Base-by-base conservation (phyloP, 2,329 filamentous ascomycete species). In the Gremmenia infestans region DNA sequence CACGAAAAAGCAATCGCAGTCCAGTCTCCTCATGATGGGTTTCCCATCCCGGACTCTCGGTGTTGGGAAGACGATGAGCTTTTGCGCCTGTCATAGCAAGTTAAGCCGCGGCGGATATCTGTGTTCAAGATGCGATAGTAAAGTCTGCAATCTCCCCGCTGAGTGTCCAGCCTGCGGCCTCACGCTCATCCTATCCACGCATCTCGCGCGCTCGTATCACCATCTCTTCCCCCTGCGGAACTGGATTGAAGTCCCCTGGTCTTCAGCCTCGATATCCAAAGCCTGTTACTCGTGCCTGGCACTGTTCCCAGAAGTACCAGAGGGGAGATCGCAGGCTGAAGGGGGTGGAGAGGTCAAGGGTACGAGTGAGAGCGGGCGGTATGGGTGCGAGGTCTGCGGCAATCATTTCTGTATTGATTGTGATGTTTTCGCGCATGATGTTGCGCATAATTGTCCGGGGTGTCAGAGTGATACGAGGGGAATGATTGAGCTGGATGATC, bases 371-470 rank as follows among this genome's bases (percentile, higher is more conserved):
- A 94, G 88, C 68, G 86, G 88, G 48, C 78, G 94, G 51, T 99
- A 99, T 70, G 89, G 89, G 57, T 99, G 94, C 71, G 82, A 87
- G 63, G 85, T 87, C n/a, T 99, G 94, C 72, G 74, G 81, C 3
- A 86, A 89, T 57, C 93, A 97, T 73, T 99, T 97, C 70, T 99
- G 94, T 76, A 95, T 99, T 62, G 94, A 99, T 71, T 99, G 94
- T 71, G 94, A 99, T 71, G 85, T 97, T 23, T 97, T 94, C 74
- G 88, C 90, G 23, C 94, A 99, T 70, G 91, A 97, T 74, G 84
- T 95, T 12, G 82, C 96, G 51, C 93, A 99, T 71, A 97, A 97
- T 72, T 99, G 94, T 68, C 92, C 94, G 0, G 93, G 93, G 0
- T 99, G 94, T 71, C 66, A 68, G 50, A 59, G 60, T 46, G 61